Evolutionary conservation across 1,284 basidiomycete genomes (phyloP).

Genomic region (Inonotus hispidus): DNA sequence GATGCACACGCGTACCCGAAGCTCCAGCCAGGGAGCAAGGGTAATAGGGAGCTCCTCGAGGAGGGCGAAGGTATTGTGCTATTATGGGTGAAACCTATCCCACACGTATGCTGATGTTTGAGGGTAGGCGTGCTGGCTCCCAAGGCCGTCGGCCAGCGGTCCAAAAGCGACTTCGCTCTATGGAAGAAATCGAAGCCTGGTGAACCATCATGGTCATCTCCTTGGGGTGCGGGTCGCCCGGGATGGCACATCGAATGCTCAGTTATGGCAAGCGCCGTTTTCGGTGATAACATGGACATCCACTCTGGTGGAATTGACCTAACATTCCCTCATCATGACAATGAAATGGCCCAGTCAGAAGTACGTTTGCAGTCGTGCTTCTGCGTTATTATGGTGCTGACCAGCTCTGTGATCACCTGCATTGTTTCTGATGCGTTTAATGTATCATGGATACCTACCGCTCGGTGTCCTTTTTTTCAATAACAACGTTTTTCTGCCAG

Average conservation of each 20-base stretch:
- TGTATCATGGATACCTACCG: background rate
- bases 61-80: conserved; percentile 79
- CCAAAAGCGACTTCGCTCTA: conserved; percentile 81
- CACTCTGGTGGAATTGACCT: conserved; percentile 97
- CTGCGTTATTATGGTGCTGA: background rate
- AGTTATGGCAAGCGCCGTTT: conserved; percentile 93
- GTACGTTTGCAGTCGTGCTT: conserved; percentile 35
- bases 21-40: conserved; percentile 92
- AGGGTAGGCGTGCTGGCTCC: conserved; percentile 12
- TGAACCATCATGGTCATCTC: conserved; percentile 96
- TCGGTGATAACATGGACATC: conserved; percentile 94
- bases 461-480: background rate
- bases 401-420: background rate
- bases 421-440: background rate
- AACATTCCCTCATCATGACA: conserved; percentile 99
- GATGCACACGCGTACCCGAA: conserved; percentile 85
- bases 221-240: conserved; percentile 95
- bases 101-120: background rate
- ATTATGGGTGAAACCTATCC: background rate
- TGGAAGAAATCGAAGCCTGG: conserved; percentile 98
- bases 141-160: conserved; percentile 17
- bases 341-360: conserved; percentile 98
- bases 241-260: conserved; percentile 99
- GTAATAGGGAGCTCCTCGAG: conserved; percentile 85
- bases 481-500: conserved; percentile 33